Evolutionary conservation across 495 filamentous ascomycete species (phyloP), one percentile per base, ranked within the genome.

Genomic region (Penicillium verhagenii): DNA sequence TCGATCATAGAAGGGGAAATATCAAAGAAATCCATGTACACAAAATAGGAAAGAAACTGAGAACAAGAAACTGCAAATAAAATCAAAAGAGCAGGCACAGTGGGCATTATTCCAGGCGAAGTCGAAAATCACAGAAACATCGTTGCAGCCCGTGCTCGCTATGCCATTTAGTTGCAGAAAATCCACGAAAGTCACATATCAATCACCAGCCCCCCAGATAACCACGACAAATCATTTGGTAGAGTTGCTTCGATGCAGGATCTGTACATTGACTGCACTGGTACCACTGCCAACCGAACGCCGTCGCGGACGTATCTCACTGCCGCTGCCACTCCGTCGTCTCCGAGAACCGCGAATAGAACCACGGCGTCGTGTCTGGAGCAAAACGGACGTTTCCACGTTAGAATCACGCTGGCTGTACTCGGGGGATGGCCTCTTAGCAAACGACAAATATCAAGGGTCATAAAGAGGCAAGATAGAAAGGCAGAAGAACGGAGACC

Each of bases 351-450:
- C 67, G 51, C 74, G 73, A 66, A 73, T 57, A 48, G 73, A 72
- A 52, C 70, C 72, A 63, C 72, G 73, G 66, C 72, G 73, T 66
- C 72, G 73, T 76, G 72, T 77, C 76, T 79, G 76, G 67, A 78
- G 59, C 61, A 71, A 63, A 74, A 73, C 68, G 68, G 70, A 76
- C 72, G 73, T 72, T 72, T 60, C 57, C 72, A 71, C 65, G 66
- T 79, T 79, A 79, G 76, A 79, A 79, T 76, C 71, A 77, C 59
- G 71, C 69, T 76, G 65, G 66, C 74, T 76, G 63, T 68, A 72
- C 63, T 68, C 37, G 51, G 52, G 58, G 58, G 43, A 55, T 53
- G 56, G 62, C 52, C 53, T 73, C 72, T 79, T 79, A 79, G 76
- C 70, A 72, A 72, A 64, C 56, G 62, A 70, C 57, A 64, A 66